Base-by-base conservation (phyloP, 1,284 basidiomycete species). In the Trametes versicolor region DNA sequence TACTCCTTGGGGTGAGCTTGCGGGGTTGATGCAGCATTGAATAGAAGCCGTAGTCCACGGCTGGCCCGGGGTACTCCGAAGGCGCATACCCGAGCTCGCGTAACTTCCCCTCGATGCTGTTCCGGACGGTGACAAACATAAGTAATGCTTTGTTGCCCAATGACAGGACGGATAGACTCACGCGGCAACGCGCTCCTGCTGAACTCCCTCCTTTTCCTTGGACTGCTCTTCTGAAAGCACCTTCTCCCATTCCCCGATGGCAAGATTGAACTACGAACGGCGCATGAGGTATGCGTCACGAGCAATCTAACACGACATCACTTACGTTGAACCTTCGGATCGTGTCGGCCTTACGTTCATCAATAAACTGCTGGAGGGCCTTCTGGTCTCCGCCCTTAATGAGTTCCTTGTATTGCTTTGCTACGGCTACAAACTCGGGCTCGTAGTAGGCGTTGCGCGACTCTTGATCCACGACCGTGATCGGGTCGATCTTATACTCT, bases 1-100 rank as follows among this genome's bases (percentile, higher is more conserved):
- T 45, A 65, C 64, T 65, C 9, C 49, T 34, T 8, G 63, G n/a
- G 5, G 64, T 65, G 29, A 62, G 60, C 41, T 61, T 50, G 25
- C 59, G 63, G 3, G 63, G 63, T n/a, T 61, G 62, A 5, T 55
- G 12, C 39, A 63, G 15, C 57, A 63, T 59, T 27, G 54, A 45
- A 2, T 10, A 2, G 51, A 58, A 54, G 2, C 39, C 36, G 3
- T 25, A 8, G 23, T 58, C 29, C 36, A 6, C 10, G 19, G n/a
- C 3, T 32, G 29, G 29, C 29, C 29, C 29, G 8, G 62, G 62
- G 32, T 49, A 55, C 1, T 63, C 57, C 13, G 50, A 23, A 0
- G 12, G 29, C 4, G 39, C 36, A 34, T 63, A 63, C 8, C 62
- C 62, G 2, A 63, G 37, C 43, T 49, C 62, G 13, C 25, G 36